Evolutionary conservation across 108 stramenopile species (phyloP), one percentile per base, ranked within the genome.

Genomic region (Licmophora abbreviata): DNA sequence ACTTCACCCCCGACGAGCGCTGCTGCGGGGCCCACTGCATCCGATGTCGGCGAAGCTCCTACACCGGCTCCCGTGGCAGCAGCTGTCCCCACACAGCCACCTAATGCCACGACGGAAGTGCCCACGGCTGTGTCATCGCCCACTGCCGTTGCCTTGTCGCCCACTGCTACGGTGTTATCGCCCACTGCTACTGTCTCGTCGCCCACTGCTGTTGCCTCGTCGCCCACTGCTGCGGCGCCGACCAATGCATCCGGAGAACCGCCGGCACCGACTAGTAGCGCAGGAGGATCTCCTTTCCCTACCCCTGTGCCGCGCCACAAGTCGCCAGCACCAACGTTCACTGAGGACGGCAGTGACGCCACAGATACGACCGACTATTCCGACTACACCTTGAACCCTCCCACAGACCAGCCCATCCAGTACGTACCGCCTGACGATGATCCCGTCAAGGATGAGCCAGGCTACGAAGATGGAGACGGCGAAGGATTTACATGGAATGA

Each of bases 371-470:
- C n/a, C n/a, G n/a, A n/a, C n/a, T n/a, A n/a, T n/a, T n/a, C n/a
- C n/a, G n/a, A n/a, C n/a, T n/a, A n/a, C n/a, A n/a, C n/a, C 38
- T 40, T 15, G 45, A 46, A 22, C 3, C 23, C 14, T 21, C 45
- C 45, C 45, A 46, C 45, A 2, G 45, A 46, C 14, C 2, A 21
- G 43, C 52, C 58, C 1, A 41, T 49, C 8, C 32, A n/a, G 1
- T 68, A 68, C 33, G 28, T 50, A 35, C 33, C 69, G 1, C 32
- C 9, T 12, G 69, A 59, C 12, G 62, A 63, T 42, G 62, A 63
- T 38, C 53, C 45, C 33, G 17, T 47, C 9, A n/a, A 53, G 12
- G 24, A 31, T 12, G 29, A 41, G 5, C 15, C 35, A 22, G 33
- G 44, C 17, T 31, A 11, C 0, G 11, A 34, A n/a, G 38, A 14